Conservation (phyloP, 2,329 filamentous ascomycete genomes). For the Juglanconis oblonga region DNA sequence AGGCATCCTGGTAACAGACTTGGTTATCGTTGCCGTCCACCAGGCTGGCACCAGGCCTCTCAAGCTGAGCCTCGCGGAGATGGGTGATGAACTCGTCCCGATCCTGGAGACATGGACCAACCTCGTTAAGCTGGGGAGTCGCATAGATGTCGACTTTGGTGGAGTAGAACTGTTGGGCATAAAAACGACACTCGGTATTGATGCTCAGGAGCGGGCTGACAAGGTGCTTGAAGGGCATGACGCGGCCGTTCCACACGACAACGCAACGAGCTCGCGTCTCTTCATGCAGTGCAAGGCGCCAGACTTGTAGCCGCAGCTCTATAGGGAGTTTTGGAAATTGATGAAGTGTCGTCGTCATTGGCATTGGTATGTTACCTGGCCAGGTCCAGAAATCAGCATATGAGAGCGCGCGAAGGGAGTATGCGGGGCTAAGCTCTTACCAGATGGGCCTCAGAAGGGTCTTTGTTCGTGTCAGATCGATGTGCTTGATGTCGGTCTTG, state of each 20-base stretch:
- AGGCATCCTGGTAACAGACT: neutral
- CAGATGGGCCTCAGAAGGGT: neutral
- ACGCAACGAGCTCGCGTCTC: neutral
- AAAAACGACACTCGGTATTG: neutral
- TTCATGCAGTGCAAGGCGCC: neutral
- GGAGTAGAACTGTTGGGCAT: slow-evolving; percentile 1
- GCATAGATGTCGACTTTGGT: slow-evolving; percentile 1
- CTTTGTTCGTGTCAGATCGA: neutral
- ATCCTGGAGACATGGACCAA: neutral
- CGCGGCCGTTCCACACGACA: neutral
- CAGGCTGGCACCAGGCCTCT: too few relatives aligned
- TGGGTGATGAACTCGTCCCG: too few relatives aligned
- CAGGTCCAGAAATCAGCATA: neutral
- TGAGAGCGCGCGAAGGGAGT: neutral
- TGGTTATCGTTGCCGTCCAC: too few relatives aligned
- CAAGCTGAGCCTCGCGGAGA: too few relatives aligned
- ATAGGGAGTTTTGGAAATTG: neutral
- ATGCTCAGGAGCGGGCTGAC: neutral
- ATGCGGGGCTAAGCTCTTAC: neutral
- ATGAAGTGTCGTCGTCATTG: neutral
- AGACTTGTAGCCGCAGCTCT: slow-evolving; percentile 2
- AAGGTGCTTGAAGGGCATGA: neutral
- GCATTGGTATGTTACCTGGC: neutral
- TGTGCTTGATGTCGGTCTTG: too few relatives aligned
- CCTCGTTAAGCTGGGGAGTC: neutral